Evolutionary conservation across 371 early-diverging fungal species (phyloP).

Genomic region (Zychaea mexicana): DNA sequence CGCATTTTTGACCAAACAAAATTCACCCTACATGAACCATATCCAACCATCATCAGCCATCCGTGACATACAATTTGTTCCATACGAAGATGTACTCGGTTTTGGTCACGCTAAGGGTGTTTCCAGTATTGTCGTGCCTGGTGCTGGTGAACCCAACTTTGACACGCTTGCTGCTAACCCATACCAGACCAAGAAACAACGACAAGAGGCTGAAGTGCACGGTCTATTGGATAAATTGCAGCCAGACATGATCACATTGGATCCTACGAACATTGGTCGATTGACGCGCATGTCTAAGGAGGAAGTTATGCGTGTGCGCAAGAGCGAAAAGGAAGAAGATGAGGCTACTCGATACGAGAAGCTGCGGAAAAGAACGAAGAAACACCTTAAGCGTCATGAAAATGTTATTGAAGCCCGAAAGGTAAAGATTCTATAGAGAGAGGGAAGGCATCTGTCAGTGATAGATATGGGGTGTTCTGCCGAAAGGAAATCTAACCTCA

Average conservation of each 20-base stretch:
- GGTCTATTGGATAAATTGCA: conserved; percentile 89
- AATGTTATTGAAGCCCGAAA: conserved; percentile 77
- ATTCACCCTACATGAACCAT: conserved; percentile 91
- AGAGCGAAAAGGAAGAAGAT: conserved; percentile 60
- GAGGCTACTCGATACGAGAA: conserved; percentile 9
- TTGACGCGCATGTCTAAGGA: conserved; percentile 60
- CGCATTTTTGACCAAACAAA: conserved; percentile 72
- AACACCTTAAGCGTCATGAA: conserved; percentile 66
- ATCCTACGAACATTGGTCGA: conserved; percentile 77
- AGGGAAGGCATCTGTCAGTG: not conserved
- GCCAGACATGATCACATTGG: conserved; percentile 88
- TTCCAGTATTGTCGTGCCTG: conserved; percentile 86
- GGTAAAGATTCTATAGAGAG: too few relatives aligned
- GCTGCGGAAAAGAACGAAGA: conserved; percentile 79
- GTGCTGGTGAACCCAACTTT: conserved; percentile 96
- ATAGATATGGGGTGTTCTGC: not conserved
- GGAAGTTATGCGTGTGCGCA: conserved; percentile 30
- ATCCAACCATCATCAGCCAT: conserved; percentile 61
- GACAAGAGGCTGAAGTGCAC: conserved; percentile 94
- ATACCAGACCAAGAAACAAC: conserved; percentile 89
- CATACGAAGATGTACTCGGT: conserved; percentile 98
- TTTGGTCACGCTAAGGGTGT: conserved; percentile 88
- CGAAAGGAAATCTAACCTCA: not conserved
- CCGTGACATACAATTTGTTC: conserved; percentile 78
- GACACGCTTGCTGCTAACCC: conserved; percentile 96